Base-by-base conservation (phyloP, 1,284 basidiomycete species). In the Tilletia setariae region DNA sequence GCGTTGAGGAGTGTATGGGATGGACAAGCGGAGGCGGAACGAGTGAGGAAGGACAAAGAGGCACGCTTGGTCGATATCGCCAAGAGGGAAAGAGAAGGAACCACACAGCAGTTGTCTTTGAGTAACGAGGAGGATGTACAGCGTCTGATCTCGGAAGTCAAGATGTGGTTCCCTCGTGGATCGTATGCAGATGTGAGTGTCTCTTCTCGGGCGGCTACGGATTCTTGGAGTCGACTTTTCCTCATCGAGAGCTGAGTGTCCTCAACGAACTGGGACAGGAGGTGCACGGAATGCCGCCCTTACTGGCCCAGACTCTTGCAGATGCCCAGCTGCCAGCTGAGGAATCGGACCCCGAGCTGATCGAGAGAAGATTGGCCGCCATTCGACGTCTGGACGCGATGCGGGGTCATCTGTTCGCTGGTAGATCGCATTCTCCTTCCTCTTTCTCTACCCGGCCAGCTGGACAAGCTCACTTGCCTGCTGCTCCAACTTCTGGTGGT, bases 381-480 rank as follows among this genome's bases (percentile, higher is more conserved):
- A 61, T 61, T 19, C 28, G 56, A 21, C 56, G 56, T 13, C 56
- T 61, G 28, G 56, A 61, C 16, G 32, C 56, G 56, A 61, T 61
- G 56, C 56, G 56, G 7, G 32, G 15, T 9, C 56, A 61, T 16
- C 56, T 61, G 19, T n/a, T 49, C 21, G 46, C 19, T 16, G 16
- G 19, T 49, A 6, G 46, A 6, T 3, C 35, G 35, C 35, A 11
- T 11, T 40, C 35, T n/a, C n/a, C n/a, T n/a, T n/a, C n/a, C n/a
- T n/a, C n/a, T n/a, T n/a, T n/a, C n/a, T n/a, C n/a, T 40, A 6
- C 35, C 6, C 35, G 35, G 35, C 35, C 35, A 11, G 35, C 11
- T 40, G 35, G 35, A 40, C 35, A 4, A 40, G 35, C 35, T 11
- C 11, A n/a, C n/a, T n/a, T n/a, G n/a, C n/a, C n/a, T n/a, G n/a